Base-by-base conservation (phyloP, 495 filamentous ascomycete species). In the Podospora pseudoanserina region DNA sequence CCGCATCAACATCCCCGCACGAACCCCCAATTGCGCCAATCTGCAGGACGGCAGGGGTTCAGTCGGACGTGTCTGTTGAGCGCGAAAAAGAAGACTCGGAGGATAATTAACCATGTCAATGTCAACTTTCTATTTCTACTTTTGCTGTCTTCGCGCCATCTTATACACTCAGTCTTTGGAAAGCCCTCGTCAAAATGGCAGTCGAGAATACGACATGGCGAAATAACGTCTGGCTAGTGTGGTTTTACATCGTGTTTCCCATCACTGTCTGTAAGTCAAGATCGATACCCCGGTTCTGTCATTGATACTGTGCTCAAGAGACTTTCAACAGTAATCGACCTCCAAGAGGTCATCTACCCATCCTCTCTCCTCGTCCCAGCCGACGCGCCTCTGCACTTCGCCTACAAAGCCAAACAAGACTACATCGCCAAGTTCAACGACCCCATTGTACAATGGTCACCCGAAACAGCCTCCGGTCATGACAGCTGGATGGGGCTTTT, bases 391-490 rank as follows among this genome's bases (percentile, higher is more conserved):
- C 71, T 84, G 4, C 79, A 83, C 73, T 70, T 87, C 73, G 82
- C 89, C 63, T 70, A 73, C 53, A 55, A 74, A 0, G 55, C 92
- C 44, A 88, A 89, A 44, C 70, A 77, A 0, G 90, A 81, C 78
- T 93, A 94, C 80, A 83, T 91, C 68, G 67, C 76, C 16, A 90
- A 83, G 7, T 92, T 89, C 80, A 86, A 87, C 55, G 93, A 97
- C 78, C 91, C 88, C 28, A 91, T 93, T 80, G 91, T 93, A 75
- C 82, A 84, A 59, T 81, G 81, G 30, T 79, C 87, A 2, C 88
- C 91, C 0, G 77, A 74, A 23, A 68, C 67, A 3, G 72, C 77
- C 5, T 54, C 68, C 3, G 69, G 70, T 15, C 75, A 77, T 66
- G 77, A 79, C 61, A 80, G 80, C 59, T 97, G 92, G 89, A 94